These are phyloP conservation scores for Flaveria robusta DNA, from an alignment of 129 eudicot genomes.

Conservation along the genomic window DNA sequence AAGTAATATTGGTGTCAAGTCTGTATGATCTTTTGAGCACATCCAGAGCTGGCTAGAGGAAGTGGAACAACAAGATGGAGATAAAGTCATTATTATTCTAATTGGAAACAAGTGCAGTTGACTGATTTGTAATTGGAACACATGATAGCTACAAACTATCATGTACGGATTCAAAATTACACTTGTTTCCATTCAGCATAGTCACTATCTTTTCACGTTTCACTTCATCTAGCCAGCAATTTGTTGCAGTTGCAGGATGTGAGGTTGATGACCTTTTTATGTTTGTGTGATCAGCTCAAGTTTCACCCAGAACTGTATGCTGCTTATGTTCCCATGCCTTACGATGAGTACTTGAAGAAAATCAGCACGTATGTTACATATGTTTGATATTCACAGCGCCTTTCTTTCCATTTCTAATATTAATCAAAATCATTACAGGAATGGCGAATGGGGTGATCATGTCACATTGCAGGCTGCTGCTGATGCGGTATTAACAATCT, in stretches of 20 bases:
- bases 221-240: slow-evolving; percentile 12
- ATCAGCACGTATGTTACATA: slow-evolving; percentile 56
- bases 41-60: slow-evolving; percentile 9
- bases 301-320: slow-evolving; percentile 59
- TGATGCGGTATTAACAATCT: slow-evolving; percentile 57
- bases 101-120: background rate
- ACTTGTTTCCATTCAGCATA: background rate
- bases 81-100: background rate
- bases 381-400: background rate
- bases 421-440: slow-evolving; percentile 43
- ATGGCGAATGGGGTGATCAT: slow-evolving; percentile 91
- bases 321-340: slow-evolving; percentile 83
- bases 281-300: slow-evolving; percentile 58
- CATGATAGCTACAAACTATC: background rate
- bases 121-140: background rate
- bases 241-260: background rate
- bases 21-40: background rate
- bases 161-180: background rate
- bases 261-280: slow-evolving; percentile 6
- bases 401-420: slow-evolving; percentile 4
- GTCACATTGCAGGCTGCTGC: slow-evolving; percentile 88
- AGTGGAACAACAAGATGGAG: background rate
- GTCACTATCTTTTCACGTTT: background rate
- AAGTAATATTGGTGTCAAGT: slow-evolving; percentile 13
- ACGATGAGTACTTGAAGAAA: slow-evolving; percentile 61